These are phyloP conservation scores for Xylariaceae sp. DNA, from an alignment of 2,329 filamentous ascomycete species.

Conservation along the genomic window DNA sequence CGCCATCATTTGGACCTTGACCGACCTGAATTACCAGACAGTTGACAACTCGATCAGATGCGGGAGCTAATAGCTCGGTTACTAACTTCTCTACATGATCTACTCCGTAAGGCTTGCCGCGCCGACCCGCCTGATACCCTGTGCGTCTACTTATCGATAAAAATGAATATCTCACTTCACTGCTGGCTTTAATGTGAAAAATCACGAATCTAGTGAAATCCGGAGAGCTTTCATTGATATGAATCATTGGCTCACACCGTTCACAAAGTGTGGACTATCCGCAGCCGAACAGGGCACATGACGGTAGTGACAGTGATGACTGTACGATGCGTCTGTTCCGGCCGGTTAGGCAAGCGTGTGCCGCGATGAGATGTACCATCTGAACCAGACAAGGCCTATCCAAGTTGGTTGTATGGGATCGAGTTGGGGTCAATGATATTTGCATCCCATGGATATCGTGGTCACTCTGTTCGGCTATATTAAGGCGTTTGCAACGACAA, in stretches of 20 bases:
- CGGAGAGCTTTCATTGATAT: too few species aligned
- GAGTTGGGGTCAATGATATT: neutral
- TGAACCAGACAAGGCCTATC: neutral
- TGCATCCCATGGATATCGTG: too few species aligned
- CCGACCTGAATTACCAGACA: neutral
- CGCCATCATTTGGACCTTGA: neutral
- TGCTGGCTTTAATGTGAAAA: neutral
- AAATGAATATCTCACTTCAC: neutral
- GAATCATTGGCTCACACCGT: too few species aligned
- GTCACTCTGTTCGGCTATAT: too few species aligned
- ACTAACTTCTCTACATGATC: too few species aligned
- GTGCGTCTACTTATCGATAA: neutral
- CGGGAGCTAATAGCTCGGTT: too few species aligned
- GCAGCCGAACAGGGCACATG: neutral
- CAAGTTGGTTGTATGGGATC: neutral
- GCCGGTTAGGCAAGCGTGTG: neutral
- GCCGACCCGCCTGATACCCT: neutral
- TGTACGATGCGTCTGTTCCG: too few species aligned
- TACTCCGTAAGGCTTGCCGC: neutral
- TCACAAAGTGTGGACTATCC: neutral
- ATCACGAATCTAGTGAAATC: neutral
- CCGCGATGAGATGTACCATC: neutral
- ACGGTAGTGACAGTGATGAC: neutral
- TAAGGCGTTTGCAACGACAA: too few species aligned
- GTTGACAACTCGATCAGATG: neutral